Evolutionary conservation across 106 monocot species (phyloP), one percentile per base, ranked within the genome.

Genomic region (Acanthochlamys bracteata): DNA sequence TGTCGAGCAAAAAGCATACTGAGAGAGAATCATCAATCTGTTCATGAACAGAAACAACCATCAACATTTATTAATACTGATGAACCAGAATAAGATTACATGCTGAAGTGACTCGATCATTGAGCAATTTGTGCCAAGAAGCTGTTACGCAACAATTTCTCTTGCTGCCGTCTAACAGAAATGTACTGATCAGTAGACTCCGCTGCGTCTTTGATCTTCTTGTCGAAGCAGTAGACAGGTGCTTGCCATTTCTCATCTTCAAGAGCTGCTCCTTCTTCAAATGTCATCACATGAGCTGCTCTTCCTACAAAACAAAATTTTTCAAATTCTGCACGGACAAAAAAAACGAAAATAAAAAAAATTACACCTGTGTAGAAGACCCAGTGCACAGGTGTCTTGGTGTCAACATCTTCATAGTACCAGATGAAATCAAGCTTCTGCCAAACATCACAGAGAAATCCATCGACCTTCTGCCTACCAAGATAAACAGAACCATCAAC

Each of bases 381-480:
- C 93, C 93, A 93, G 24, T 79, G 71, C 9, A 93, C 93, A 16
- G 93, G 93, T 24, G 78, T 72, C 41, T 70, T 74, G 73, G 83
- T 86, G 49, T 41, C 76, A 6, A 83, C 81, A 25, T 93, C 93
- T 69, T 93, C 89, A 16, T 86, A 93, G 68, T 93, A 93, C 66
- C 73, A 74, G 53, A 93, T 80, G 74, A 89, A 93, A 9, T 89
- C 85, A 11, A 39, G 79, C 80, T 93, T 93, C 76, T 74, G 63
- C 93, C 93, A 93, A 10, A 74, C 80, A 17, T 93, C 61, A 67
- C 93, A 93, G 27, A 83, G 66, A 74, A 93, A 93, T 0, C 89
- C 86, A 42, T 81, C 74, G 53, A 86, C 74, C 39, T 6, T 23
- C 41, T 59, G 55, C 59, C 47, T 67, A 20, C 89, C 93, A 11